Evolutionary conservation across 805 yeast species (phyloP), one percentile per base, ranked within the genome.

Genomic region (Lipomyces starkeyi): DNA sequence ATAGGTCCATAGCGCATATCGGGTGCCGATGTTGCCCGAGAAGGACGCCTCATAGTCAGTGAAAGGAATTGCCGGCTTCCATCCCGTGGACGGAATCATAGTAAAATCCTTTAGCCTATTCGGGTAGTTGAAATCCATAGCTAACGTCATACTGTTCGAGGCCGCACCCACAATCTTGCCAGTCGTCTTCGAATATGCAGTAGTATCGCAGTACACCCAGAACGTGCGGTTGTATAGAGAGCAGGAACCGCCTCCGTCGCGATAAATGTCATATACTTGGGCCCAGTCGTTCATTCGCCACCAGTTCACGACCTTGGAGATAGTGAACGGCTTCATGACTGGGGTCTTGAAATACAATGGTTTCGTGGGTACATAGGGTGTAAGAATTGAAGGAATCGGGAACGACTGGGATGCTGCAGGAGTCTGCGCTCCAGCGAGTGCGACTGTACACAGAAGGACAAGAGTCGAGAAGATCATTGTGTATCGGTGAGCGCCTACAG

Each of bases 211-310:
- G 37, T 52, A 64, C 11, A 60, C 35, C 65, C 65, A 64, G 57
- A 64, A 60, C 14, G 64, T 64, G 58, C 58, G 58, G 59, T 64
- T 60, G 55, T 22, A 17, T 11, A 64, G 53, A 25, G 62, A 13
- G 55, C 67, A 64, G 32, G 60, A 54, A 13, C 67, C 67, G 35
- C 67, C 67, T n/a, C 67, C 67, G 25, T 64, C 67, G 34, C 67
- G 63, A 35, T 64, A 64, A 20, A 64, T 20, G n/a, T 17, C 5
- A 54, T 43, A 60, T 7, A 54, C 34, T 22, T 20, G n/a, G 25
- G 22, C 6, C 49, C 64, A 40, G 64, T 64, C 67, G 22, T 22
- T 60, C 40, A 64, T 53, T 9, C 32, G 34, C 25, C 59, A 34
- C 59, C 40, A 53, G 54, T 35, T 27, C 7, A 22, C 8, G 37